These are phyloP conservation scores for Suhomyces bribrorum DNA, from an alignment of 1,139 yeast genomes.

Conservation along the genomic window DNA sequence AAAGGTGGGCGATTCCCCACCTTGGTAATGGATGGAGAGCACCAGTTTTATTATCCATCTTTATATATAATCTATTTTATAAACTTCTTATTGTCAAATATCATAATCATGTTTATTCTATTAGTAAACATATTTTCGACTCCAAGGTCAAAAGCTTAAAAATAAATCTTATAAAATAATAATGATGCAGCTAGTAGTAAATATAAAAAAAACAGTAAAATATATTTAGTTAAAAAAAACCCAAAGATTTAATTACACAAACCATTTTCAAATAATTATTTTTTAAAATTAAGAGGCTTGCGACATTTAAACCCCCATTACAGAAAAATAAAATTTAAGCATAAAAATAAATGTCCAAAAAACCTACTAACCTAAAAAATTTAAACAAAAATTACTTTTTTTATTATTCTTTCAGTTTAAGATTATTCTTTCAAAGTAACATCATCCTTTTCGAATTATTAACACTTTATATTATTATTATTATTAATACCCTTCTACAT, in stretches of 20 bases:
- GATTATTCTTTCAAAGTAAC: slow-evolving; percentile 11
- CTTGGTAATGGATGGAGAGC: too few species aligned
- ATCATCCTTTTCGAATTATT: slow-evolving; percentile 10
- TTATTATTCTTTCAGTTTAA: slow-evolving; percentile 13
- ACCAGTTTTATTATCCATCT: neutral
- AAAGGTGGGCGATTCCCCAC: too few species aligned
- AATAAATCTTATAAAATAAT: neutral
- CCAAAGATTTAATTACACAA: neutral
- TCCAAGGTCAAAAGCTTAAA: slow-evolving; percentile 1
- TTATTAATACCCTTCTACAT: slow-evolving; percentile 11
- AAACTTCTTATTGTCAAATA: neutral
- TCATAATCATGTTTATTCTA: neutral
- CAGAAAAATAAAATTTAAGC: slow-evolving; percentile 2
- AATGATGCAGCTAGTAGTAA: neutral
- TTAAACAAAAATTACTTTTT: slow-evolving; percentile 13
- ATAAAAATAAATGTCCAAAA: slow-evolving; percentile 6
- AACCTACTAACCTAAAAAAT: slow-evolving; percentile 8
- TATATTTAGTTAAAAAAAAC: slow-evolving; percentile 2
- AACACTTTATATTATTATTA: slow-evolving; percentile 7
- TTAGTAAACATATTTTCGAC: neutral
- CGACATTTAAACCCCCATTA: slow-evolving; percentile 1
- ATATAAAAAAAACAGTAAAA: slow-evolving; percentile 1
- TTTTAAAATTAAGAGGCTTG: slow-evolving; percentile 1
- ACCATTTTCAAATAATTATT: neutral
- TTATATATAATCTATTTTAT: neutral